A percentile compares a stretch with the other conserved stretches of the same genome.
Conservation (phyloP, 257 asterid species). For the Cinchona pubescens region DNA sequence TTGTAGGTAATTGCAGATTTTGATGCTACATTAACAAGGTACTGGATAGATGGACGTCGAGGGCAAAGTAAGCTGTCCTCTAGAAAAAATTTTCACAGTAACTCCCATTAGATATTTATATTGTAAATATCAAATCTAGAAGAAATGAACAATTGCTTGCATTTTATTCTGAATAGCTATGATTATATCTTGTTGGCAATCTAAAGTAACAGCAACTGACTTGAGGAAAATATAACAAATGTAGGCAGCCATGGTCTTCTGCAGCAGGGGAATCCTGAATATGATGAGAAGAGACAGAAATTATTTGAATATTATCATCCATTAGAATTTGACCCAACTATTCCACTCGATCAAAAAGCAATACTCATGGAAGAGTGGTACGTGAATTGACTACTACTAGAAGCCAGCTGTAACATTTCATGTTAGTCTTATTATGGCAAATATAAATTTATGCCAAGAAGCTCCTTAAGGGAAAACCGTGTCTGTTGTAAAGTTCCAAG, state of each 20-base stretch:
- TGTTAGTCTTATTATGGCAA: not conserved
- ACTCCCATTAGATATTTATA: not conserved
- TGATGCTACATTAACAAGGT: conserved; percentile 82
- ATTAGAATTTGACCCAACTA: conserved; percentile 69
- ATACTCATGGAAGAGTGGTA: conserved; percentile 97
- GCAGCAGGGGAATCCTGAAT: conserved; percentile 77
- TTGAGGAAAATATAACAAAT: conserved; percentile 27
- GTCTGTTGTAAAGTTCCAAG: conserved; percentile 1
- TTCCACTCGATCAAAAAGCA: conserved; percentile 80
- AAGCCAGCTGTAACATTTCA: conserved; percentile 8
- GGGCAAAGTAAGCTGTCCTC: conserved; percentile 64
- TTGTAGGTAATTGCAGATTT: conserved; percentile 64
- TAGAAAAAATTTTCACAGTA: conserved; percentile 1
- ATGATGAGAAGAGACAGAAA: conserved; percentile 72
- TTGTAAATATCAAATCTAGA: not conserved
- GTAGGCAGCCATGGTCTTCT: conserved; percentile 80
- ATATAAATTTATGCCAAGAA: not conserved
- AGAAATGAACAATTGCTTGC: not conserved
- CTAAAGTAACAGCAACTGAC: conserved; percentile 23
- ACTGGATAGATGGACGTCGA: conserved; percentile 69
- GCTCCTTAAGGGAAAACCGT: not conserved
- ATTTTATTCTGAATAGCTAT: conserved; percentile 4
- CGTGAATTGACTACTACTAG: conserved; percentile 17
- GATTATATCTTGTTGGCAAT: not conserved
- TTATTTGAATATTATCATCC: conserved; percentile 81